These are phyloP conservation scores for Phlebiopsis flavidoalba DNA, from an alignment of 768 basidiomycete species.

Conservation along the genomic window DNA sequence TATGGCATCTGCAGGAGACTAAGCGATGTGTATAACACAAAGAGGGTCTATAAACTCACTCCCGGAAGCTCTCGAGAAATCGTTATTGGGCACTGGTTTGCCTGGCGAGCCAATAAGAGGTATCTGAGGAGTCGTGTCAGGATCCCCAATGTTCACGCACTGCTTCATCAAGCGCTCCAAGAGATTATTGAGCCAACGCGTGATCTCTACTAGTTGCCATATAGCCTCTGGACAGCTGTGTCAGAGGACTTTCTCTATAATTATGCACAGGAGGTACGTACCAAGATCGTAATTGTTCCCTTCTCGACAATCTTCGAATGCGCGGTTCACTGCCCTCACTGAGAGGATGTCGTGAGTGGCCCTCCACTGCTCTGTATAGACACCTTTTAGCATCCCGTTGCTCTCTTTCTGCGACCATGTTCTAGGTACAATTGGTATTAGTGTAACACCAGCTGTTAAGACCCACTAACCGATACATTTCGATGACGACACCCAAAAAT, in stretches of 20 bases:
- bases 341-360: conserved; percentile 67
- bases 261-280: conserved; percentile 22
- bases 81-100: background rate
- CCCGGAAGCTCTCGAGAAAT: conserved; percentile 2
- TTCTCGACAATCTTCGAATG: conserved; percentile 65
- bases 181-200: conserved; percentile 57
- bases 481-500: conserved; percentile 43
- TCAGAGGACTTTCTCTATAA: background rate
- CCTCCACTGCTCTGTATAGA: conserved; percentile 45
- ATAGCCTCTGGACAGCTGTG: conserved; percentile 44
- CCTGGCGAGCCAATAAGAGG: background rate
- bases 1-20: conserved; percentile 28
- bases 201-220: conserved; percentile 67
- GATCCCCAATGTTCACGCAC: conserved; percentile 33
- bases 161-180: conserved; percentile 58
- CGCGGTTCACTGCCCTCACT: conserved; percentile 50
- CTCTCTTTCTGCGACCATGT: conserved; percentile 24
- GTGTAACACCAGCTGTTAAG: background rate
- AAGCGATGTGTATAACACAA: background rate
- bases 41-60: background rate
- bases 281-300: conserved; percentile 60
- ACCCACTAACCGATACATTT: conserved; percentile 30
- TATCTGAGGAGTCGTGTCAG: background rate
- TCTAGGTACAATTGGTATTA: conserved; percentile 19
- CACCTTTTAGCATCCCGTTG: conserved; percentile 33